Conservation (phyloP, 2,329 filamentous ascomycete genomes). For the Elsinoe necatrix region DNA sequence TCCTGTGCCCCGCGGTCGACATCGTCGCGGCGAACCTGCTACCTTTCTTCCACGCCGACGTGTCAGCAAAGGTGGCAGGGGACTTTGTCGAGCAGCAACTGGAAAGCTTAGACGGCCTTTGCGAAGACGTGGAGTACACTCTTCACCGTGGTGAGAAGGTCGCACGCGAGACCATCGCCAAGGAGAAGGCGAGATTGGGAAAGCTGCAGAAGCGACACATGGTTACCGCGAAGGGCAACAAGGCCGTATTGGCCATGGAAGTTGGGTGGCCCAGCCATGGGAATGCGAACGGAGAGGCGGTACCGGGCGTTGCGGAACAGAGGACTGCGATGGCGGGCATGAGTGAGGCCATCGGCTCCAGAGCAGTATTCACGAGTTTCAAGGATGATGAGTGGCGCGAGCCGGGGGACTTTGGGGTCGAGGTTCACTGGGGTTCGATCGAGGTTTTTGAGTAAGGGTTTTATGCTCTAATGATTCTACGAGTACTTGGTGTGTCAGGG, state of each 20-base stretch:
- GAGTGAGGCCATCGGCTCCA: conserved; percentile 53
- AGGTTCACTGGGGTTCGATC: conserved; percentile 70
- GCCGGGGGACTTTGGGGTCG: conserved; percentile 59
- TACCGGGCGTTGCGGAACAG: conserved; percentile 62
- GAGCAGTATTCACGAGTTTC: conserved; percentile 74
- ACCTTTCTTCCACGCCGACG: conserved; percentile 79
- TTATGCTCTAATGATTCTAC: conserved; percentile 4
- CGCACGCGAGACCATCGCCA: background rate
- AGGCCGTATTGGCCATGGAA: conserved; percentile 75
- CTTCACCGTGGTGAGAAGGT: background rate
- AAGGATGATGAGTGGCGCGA: conserved; percentile 76
- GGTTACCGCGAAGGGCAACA: conserved; percentile 28
- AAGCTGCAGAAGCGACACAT: background rate
- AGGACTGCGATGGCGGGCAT: conserved; percentile 63
- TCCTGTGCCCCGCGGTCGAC: conserved; percentile 67
- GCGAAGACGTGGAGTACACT: conserved; percentile 40
- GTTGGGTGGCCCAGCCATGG: conserved; percentile 78
- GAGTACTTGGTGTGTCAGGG: background rate
- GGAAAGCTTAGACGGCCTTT: conserved; percentile 59
- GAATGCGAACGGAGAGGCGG: conserved; percentile 60
- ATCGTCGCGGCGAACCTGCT: conserved; percentile 81
- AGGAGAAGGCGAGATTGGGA: background rate
- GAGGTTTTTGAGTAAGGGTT: conserved; percentile 21
- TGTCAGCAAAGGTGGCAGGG: conserved; percentile 58
- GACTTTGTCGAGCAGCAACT: conserved; percentile 68